Percentiles rank a stretch among this genome's conserved stretches.
Conservation (phyloP, 805 yeast species). For the Suhomyces vadensis region DNA sequence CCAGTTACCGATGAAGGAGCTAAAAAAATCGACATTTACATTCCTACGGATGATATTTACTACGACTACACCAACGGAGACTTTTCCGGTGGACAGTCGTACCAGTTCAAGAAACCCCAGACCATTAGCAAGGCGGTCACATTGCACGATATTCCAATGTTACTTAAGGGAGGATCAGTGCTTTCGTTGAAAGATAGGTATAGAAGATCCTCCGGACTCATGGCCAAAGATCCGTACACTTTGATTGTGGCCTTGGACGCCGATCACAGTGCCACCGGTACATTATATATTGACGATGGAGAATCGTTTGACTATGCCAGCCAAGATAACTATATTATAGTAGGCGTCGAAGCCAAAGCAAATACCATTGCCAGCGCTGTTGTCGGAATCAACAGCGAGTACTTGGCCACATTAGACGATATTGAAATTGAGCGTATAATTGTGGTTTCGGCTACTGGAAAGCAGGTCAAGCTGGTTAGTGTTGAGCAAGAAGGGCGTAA, state of each 20-base stretch:
- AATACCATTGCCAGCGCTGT: slow-evolving; percentile 24
- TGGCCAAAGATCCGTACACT: slow-evolving; percentile 80
- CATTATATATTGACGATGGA: slow-evolving; percentile 83
- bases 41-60: slow-evolving; percentile 59
- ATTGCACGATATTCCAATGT: slow-evolving; percentile 67
- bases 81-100: slow-evolving; percentile 8
- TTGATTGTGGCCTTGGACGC: slow-evolving; percentile 59
- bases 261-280: slow-evolving; percentile 54
- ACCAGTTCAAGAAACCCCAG: slow-evolving; percentile 36
- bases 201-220: slow-evolving; percentile 76
- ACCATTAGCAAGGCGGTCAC: slow-evolving; percentile 41
- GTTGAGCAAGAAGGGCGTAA: slow-evolving; percentile 40
- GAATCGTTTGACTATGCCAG: slow-evolving; percentile 58
- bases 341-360: slow-evolving; percentile 41
- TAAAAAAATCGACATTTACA: slow-evolving; percentile 38
- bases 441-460: slow-evolving; percentile 40
- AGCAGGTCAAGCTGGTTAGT: slow-evolving; percentile 18
- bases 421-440: slow-evolving; percentile 56
- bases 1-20: slow-evolving; percentile 70
- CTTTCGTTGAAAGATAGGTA: slow-evolving; percentile 66
- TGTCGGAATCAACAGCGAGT: slow-evolving; percentile 9
- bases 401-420: slow-evolving; percentile 23
- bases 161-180: slow-evolving; percentile 77
- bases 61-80: slow-evolving; percentile 52
- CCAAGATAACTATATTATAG: slow-evolving; percentile 58